Evolutionary conservation across 108 stramenopile species (phyloP).

Genomic region (Nitzschia putrida): DNA sequence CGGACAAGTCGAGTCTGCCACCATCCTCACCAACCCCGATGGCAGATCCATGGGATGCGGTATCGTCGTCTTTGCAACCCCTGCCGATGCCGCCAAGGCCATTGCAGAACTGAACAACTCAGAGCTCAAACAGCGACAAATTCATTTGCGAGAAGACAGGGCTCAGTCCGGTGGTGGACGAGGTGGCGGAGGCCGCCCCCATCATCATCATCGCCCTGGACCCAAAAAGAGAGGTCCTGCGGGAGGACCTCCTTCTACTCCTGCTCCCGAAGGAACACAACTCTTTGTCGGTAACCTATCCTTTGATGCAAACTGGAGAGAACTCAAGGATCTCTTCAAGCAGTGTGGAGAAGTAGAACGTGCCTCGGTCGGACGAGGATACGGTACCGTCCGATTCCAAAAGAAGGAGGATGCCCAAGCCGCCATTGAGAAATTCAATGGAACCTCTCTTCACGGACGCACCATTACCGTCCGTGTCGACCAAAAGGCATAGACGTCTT

Average conservation of each 20-base stretch:
- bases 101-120: slow-evolving; percentile 84
- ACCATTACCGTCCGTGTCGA: slow-evolving; percentile 71
- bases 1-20: slow-evolving; percentile 89
- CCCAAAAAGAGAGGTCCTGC: slow-evolving; percentile 10
- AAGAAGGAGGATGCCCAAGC: slow-evolving; percentile 75
- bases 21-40: slow-evolving; percentile 76
- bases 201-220: slow-evolving; percentile 24
- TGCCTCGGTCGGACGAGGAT: slow-evolving; percentile 84
- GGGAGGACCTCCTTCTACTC: neutral
- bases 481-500: slow-evolving; percentile 46
- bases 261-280: slow-evolving; percentile 36
- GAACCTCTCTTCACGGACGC: slow-evolving; percentile 76
- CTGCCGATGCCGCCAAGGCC: slow-evolving; percentile 84
- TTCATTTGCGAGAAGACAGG: slow-evolving; percentile 90
- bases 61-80: slow-evolving; percentile 88
- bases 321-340: slow-evolving; percentile 88
- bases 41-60: slow-evolving; percentile 90
- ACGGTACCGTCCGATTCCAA: slow-evolving; percentile 83
- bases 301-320: slow-evolving; percentile 75
- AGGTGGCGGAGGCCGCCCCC: slow-evolving; percentile 42
- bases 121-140: slow-evolving; percentile 77
- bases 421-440: slow-evolving; percentile 82
- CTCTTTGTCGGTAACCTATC: slow-evolving; percentile 88
- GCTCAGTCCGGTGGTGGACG: slow-evolving; percentile 25
- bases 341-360: slow-evolving; percentile 73